These are phyloP conservation scores for Phytopythium mirpurense DNA, from an alignment of 352 stramenopile species.

Conservation along the genomic window DNA sequence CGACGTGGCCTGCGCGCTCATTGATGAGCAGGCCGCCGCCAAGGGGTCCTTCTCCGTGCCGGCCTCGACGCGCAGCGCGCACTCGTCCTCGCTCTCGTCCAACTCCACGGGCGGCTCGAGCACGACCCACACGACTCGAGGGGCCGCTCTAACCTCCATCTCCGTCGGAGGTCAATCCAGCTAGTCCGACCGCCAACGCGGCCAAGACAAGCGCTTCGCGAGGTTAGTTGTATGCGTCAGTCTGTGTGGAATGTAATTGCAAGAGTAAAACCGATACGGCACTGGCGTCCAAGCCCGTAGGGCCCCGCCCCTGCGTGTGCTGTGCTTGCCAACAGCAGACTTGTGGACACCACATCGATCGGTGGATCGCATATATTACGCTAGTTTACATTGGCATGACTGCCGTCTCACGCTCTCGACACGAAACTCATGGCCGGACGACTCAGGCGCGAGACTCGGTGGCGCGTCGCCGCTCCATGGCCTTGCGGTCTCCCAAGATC, in stretches of 20 bases:
- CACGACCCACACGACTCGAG: background rate
- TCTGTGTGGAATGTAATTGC: background rate
- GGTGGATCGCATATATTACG: background rate
- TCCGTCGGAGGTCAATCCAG: too few relatives aligned
- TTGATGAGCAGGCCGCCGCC: constrained; percentile 14
- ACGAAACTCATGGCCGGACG: background rate
- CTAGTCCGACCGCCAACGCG: too few relatives aligned
- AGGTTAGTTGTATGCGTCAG: background rate
- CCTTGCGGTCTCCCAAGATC: constrained; percentile 14
- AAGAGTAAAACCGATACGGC: background rate
- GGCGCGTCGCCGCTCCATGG: constrained; percentile 38
- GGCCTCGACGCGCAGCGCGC: background rate
- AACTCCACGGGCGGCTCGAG: constrained; percentile 1
- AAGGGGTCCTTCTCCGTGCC: background rate
- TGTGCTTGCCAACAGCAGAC: too few relatives aligned
- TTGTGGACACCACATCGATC: too few relatives aligned
- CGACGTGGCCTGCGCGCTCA: constrained; percentile 23
- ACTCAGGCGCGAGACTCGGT: constrained; percentile 11
- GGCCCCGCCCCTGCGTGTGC: too few relatives aligned
- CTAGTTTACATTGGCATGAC: background rate
- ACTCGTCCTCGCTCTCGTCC: constrained; percentile 4
- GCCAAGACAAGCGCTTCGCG: too few relatives aligned
- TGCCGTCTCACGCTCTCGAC: background rate
- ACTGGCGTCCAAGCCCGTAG: too few relatives aligned
- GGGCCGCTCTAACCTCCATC: too few relatives aligned